Evolutionary conservation across 2,329 filamentous ascomycete species (phyloP), one percentile per base, ranked within the genome.

Genomic region (Nemania sp.): DNA sequence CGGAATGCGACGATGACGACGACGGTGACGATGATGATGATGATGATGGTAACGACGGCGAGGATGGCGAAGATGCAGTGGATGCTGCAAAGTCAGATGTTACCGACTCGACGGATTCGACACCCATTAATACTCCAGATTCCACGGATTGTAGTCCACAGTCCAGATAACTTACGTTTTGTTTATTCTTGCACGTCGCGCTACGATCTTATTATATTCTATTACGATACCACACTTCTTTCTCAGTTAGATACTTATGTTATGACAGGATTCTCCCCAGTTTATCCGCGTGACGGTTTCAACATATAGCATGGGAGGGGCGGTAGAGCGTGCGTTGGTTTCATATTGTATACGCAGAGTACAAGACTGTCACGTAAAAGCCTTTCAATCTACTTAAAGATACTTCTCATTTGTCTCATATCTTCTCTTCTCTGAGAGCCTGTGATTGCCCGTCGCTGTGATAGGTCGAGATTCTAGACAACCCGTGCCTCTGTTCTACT

Each of bases 61-160:
- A 75, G 7, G 73, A 73, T 65, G 75, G 73, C 27, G 71, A 64
- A 8, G 69, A 74, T 27, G 24, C 13, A 22, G 43, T 57, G 3
- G 73, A 76, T 26, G 68, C 68, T 24, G 69, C 66, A 11, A 76
- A 73, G 69, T 77, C 75, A 15, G 76, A 77, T 51, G 63, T 72
- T n/a, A 73, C 73, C 10, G 75, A 77, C 65, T 76, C 74, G n/a
- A 69, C 72, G 11, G 74, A 76, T 51, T 73, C 70, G 11, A 72
- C 74, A 8, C 72, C 74, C 0, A 75, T 77, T 35, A 53, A 67
- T 6, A 77, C 75, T 0, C 75, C 75, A 1, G 73, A 77, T 62
- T 75, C 74, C 8, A 64, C 59, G 2, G 74, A 75, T 54, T 73
- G 75, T 52, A 74, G 24, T n/a, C 75, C 75, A 8, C 75, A 77